phyloP scores from a whole-genome alignment of 768 basidiomycete genomes.

The Mycena maculata region DNA sequence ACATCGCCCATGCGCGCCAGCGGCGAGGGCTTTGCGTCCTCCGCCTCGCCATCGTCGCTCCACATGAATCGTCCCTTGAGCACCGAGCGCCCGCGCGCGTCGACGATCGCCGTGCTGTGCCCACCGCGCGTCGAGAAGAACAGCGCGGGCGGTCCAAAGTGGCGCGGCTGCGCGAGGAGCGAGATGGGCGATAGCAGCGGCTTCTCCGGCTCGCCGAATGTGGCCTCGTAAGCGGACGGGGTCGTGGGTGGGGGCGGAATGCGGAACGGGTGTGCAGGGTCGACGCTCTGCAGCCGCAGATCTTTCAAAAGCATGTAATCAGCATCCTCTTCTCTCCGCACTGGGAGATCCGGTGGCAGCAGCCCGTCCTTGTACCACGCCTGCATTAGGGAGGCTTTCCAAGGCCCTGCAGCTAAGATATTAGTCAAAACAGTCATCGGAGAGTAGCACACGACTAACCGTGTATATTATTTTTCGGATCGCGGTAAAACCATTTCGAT shows the following conservation, averaged over 20 bases:
- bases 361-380: constrained; percentile 89
- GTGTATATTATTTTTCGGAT: constrained; percentile 84
- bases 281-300: constrained; percentile 79
- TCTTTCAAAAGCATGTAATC: constrained; percentile 79
- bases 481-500: constrained; percentile 84
- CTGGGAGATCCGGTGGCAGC: constrained; percentile 84
- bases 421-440: not conserved
- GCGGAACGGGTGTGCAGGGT: constrained; percentile 85
- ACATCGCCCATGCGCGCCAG: constrained; percentile 79
- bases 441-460: constrained; percentile 57
- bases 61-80: constrained; percentile 84
- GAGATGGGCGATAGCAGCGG: constrained; percentile 80
- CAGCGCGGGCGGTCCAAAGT: constrained; percentile 88
- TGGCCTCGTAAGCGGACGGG: constrained; percentile 36
- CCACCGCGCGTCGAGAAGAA: constrained; percentile 93
- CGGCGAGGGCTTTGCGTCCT: constrained; percentile 50
- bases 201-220: constrained; percentile 52
- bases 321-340: constrained; percentile 79
- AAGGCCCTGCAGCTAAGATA: too few species aligned
- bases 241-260: constrained; percentile 54
- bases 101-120: constrained; percentile 89
- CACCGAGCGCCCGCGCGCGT: constrained; percentile 86
- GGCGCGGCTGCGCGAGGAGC: constrained; percentile 78
- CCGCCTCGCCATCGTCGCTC: constrained; percentile 73
- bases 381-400: constrained; percentile 91